phyloP scores from a whole-genome alignment of 2,329 filamentous ascomycete species.

The Conoideocrella luteorostrata region DNA sequence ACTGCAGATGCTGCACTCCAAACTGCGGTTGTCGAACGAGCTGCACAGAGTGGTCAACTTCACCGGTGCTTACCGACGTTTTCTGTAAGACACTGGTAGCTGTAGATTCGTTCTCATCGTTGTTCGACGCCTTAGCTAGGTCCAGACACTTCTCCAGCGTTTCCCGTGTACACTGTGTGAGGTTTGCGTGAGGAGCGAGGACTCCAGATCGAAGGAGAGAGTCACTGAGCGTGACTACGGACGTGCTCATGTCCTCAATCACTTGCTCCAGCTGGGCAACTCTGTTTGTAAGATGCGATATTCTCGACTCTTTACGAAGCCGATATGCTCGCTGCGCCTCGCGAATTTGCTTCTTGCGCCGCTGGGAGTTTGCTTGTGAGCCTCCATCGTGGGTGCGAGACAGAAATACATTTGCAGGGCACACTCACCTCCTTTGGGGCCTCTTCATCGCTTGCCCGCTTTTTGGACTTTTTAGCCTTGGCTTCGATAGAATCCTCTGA shows the following conservation, averaged over 20 bases:
- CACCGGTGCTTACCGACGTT: background rate
- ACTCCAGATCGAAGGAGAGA: slow-evolving; percentile 11
- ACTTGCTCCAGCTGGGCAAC: slow-evolving; percentile 57
- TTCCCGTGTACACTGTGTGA: slow-evolving; percentile 10
- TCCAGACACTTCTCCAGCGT: slow-evolving; percentile 12
- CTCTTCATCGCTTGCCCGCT: background rate
- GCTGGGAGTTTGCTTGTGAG: slow-evolving; percentile 31
- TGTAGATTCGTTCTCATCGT: background rate
- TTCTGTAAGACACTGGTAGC: background rate
- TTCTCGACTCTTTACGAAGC: slow-evolving; percentile 70
- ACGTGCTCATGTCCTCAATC: slow-evolving; percentile 61
- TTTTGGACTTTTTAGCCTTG: background rate
- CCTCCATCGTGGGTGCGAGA: background rate
- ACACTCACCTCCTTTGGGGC: slow-evolving; percentile 8
- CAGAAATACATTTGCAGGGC: background rate
- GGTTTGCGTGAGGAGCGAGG: slow-evolving; percentile 8
- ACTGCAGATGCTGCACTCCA: background rate
- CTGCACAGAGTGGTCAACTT: background rate
- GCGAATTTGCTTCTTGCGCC: slow-evolving; percentile 73
- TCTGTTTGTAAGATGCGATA: slow-evolving; percentile 59
- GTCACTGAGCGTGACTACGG: slow-evolving; percentile 12
- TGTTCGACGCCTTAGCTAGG: slow-evolving; percentile 2
- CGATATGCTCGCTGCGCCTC: slow-evolving; percentile 75
- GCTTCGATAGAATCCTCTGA: background rate
- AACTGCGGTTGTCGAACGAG: background rate